Base-by-base conservation (phyloP, 1,284 basidiomycete genomes). In the Exsudoporus floridanus region DNA sequence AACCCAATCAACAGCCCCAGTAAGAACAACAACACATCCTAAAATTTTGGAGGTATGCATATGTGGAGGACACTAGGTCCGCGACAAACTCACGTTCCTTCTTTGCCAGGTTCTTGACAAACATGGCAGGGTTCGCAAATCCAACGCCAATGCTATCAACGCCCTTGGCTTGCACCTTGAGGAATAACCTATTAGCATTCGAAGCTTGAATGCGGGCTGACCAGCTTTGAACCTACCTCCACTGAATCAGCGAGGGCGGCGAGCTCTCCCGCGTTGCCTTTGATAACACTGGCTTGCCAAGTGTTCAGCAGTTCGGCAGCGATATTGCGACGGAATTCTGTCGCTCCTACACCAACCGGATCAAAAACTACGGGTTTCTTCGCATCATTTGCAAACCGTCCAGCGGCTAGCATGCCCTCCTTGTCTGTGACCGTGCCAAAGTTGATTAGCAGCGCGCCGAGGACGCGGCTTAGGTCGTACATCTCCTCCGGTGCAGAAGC, bases 241-340 rank as follows among this genome's bases (percentile, higher is more conserved):
- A 70, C 69, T 0, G 86, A 88, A 16, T 86, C 81, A 1, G 86
- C 82, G 13, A 98, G 73, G 0, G 88, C 78, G 0, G 84, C 92
- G 21, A 98, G 85, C 71, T 98, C 96, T 19, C 84, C 94, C 0
- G 93, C 90, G 66, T 98, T 98, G 6, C 95, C 96, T 71, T 98
- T 98, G 73, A 98, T 94, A 18, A 97, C 87, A 18, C 88, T 89
- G 16, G 90, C 84, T 69, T 98, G 94, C 81, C 90, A 96, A 42
- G 79, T 74, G 57, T 90, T 80, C n/a, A 98, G 73, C 13, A 98
- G 78, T 50, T 86, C 90, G 84, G 67, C 33, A 7, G 85, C 82
- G 13, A 78, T 80, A 16, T 76, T 72, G 57, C 82, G 82, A 36
- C 95, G 79, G 68, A 85, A 92, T 1, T 71, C 60, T 5, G 91